Percentiles rank a stretch among this genome's conserved stretches.
Conservation (phyloP, 495 filamentous ascomycete species). For the Hypoxylon cercidicola region DNA sequence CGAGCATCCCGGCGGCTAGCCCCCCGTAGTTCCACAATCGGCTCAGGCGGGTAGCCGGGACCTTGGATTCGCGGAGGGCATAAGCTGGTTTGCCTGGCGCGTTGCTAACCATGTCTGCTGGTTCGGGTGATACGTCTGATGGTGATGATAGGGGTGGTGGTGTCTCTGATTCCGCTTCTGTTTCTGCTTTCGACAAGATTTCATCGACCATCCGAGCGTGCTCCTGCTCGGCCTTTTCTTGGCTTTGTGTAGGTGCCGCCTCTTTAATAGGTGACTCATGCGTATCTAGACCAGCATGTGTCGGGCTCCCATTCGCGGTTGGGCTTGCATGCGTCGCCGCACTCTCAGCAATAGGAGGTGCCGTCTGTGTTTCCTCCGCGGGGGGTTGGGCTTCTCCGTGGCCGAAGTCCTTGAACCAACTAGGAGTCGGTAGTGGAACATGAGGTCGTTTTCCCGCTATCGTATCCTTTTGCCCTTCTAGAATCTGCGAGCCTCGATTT, state of each 20-base stretch:
- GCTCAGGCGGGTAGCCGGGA: conserved; percentile 87
- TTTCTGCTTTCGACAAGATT: conserved; percentile 29
- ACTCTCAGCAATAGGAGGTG: conserved; percentile 35
- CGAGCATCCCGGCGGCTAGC: conserved; percentile 92
- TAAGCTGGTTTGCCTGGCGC: conserved; percentile 55
- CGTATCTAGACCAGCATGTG: conserved; percentile 32
- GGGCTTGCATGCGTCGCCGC: conserved; percentile 13
- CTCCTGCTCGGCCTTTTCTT: conserved; percentile 23
- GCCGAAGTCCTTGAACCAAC: conserved; percentile 47
- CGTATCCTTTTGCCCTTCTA: conserved; percentile 40
- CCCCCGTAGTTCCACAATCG: conserved; percentile 95
- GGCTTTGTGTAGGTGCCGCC: conserved; percentile 16
- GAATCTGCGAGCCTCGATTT: conserved; percentile 44
- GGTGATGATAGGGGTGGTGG: background rate
- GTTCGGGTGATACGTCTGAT: conserved; percentile 14
- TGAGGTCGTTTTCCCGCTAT: conserved; percentile 26
- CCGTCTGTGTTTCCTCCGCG: conserved; percentile 9
- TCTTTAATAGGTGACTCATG: conserved; percentile 23
- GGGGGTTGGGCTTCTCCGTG: conserved; percentile 33
- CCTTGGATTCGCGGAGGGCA: conserved; percentile 85
- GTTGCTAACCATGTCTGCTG: conserved; percentile 19
- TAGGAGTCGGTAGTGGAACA: conserved; percentile 30
- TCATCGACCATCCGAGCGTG: conserved; percentile 34
- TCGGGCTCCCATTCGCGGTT: conserved; percentile 34
- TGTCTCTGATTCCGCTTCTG: conserved; percentile 17